phyloP scores from a whole-genome alignment of 2,329 filamentous ascomycete species.

The Ophiostoma angusticollis region DNA sequence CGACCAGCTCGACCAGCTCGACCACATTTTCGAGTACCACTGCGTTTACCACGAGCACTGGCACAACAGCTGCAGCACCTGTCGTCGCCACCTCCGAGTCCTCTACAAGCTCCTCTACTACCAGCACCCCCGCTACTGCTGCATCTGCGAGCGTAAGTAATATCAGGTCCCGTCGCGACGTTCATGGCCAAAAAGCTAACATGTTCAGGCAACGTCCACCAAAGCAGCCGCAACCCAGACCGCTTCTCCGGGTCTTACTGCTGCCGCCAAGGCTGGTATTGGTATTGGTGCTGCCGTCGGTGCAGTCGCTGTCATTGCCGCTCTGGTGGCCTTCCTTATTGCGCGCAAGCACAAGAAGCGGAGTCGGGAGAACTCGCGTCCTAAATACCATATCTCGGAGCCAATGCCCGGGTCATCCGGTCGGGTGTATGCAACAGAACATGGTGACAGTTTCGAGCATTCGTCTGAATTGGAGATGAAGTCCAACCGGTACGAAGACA shows the following conservation, averaged over 20 bases:
- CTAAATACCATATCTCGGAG: slow-evolving; percentile 32
- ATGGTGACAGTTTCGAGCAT: slow-evolving; percentile 25
- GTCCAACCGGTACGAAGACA: slow-evolving; percentile 44
- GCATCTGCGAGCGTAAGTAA: slow-evolving; percentile 2
- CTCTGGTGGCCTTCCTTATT: slow-evolving; percentile 4
- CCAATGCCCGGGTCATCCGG: slow-evolving; percentile 37
- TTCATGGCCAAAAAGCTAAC: too few relatives aligned
- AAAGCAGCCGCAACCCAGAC: slow-evolving; percentile 1
- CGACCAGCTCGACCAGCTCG: background rate
- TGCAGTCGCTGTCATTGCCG: slow-evolving; percentile 12
- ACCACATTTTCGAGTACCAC: background rate
- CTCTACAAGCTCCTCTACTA: background rate
- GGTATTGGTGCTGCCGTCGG: slow-evolving; percentile 13
- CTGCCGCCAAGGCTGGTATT: slow-evolving; percentile 14
- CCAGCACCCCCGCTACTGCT: background rate
- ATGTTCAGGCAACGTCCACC: slow-evolving; percentile 1
- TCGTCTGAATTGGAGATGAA: slow-evolving; percentile 35
- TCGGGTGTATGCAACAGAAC: slow-evolving; percentile 25
- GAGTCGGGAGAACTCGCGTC: background rate
- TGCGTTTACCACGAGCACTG: background rate
- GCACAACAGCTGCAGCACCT: too few relatives aligned
- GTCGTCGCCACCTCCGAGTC: background rate
- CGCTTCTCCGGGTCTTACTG: slow-evolving; percentile 6
- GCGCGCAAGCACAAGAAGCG: slow-evolving; percentile 10
- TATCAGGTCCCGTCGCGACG: too few relatives aligned